Conservation (phyloP, 257 asterid genomes). For the Anisodus acutangulus region DNA sequence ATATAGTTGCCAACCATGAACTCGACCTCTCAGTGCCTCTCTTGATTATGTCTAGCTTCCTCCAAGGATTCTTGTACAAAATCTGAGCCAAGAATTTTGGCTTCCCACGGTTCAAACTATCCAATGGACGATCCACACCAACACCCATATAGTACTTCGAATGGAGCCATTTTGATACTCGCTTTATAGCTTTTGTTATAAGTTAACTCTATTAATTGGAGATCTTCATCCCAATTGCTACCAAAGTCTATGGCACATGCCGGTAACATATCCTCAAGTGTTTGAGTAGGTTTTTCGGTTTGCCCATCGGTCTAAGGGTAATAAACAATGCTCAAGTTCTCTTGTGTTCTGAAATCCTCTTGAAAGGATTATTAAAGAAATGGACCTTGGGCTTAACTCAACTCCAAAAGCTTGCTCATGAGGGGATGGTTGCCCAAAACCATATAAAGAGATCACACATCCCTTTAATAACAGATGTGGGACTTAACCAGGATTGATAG, state of each 20-base stretch:
- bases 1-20: not conserved
- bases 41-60: not conserved
- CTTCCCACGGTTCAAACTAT: constrained; percentile 12
- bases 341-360: not conserved
- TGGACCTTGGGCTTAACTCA: not conserved
- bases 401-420: not conserved
- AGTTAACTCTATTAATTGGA: constrained; percentile 5
- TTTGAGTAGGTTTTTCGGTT: not conserved
- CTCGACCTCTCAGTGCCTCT: not conserved
- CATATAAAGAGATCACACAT: not conserved
- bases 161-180: constrained; percentile 12
- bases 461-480: not conserved
- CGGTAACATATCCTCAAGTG: not conserved
- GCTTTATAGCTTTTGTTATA: constrained; percentile 14
- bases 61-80: not conserved
- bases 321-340: not conserved
- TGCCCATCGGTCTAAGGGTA: not conserved
- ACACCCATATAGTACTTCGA: not conserved
- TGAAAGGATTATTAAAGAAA: constrained; percentile 21
- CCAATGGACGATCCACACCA: not conserved
- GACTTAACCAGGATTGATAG: not conserved
- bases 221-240: constrained; percentile 27
- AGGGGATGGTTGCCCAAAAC: not conserved
- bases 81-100: not conserved
- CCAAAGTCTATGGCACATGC: not conserved